phyloP scores from a whole-genome alignment of 1,284 basidiomycete species.

The Vanrija humicola region DNA sequence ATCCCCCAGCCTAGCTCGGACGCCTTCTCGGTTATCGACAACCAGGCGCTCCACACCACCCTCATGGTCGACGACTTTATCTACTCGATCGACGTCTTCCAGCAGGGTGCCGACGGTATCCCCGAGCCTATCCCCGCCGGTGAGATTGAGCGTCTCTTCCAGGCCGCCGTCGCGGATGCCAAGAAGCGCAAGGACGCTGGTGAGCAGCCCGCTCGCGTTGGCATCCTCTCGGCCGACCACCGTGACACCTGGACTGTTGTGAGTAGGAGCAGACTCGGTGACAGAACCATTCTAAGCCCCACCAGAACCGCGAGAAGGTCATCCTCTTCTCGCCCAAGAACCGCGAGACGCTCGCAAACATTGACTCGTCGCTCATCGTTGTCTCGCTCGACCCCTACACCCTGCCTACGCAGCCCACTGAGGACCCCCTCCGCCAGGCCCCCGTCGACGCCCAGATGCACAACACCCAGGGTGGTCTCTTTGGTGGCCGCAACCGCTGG shows the following conservation, averaged over 20 bases:
- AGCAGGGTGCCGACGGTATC: constrained; percentile 44
- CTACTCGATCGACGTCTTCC: constrained; percentile 71
- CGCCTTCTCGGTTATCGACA: constrained; percentile 55
- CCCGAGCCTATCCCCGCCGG: constrained; percentile 46
- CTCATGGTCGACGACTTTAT: constrained; percentile 76
- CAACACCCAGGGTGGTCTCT: constrained; percentile 65
- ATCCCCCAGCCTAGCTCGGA: constrained; percentile 67
- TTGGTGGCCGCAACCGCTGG: constrained; percentile 77
- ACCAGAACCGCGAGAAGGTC: constrained; percentile 68
- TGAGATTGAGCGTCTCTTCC: constrained; percentile 66
- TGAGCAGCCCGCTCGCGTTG: constrained; percentile 61
- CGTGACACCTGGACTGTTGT: constrained; percentile 74
- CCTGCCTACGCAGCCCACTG: constrained; percentile 44
- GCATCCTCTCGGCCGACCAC: constrained; percentile 72
- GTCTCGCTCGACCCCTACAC: constrained; percentile 58
- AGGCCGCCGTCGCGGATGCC: constrained; percentile 67
- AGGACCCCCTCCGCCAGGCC: constrained; percentile 52
- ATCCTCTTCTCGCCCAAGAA: constrained; percentile 66
- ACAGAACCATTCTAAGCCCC: constrained; percentile 12
- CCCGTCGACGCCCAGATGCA: constrained; percentile 73
- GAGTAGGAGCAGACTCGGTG: background rate
- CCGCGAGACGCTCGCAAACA: constrained; percentile 56
- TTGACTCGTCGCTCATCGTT: constrained; percentile 72
- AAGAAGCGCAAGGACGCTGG: constrained; percentile 55
- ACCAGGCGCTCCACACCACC: constrained; percentile 61